Evolutionary conservation across 768 basidiomycete species (phyloP).

Genomic region (Myochromella boudieri): DNA sequence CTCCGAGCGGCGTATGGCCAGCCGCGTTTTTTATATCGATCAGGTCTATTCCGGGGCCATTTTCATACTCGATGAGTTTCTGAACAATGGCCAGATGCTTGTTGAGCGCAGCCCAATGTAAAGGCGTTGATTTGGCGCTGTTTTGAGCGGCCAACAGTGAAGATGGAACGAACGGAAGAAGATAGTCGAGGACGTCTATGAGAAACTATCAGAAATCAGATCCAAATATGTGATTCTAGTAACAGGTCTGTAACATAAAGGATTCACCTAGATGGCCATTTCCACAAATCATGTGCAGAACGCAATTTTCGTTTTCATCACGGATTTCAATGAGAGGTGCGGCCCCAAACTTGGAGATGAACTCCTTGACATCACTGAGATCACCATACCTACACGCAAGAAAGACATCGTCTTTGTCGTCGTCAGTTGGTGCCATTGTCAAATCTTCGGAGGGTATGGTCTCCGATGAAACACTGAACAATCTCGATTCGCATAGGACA

Average conservation of each 20-base stretch:
- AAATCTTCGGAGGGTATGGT: too few species aligned
- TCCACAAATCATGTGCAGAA: slow-evolving; percentile 84
- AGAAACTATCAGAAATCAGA: slow-evolving; percentile 47
- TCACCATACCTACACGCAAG: slow-evolving; percentile 90
- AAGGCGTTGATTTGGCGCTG: slow-evolving; percentile 70
- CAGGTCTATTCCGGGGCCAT: slow-evolving; percentile 60
- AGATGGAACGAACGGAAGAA: slow-evolving; percentile 61
- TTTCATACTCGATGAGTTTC: slow-evolving; percentile 54
- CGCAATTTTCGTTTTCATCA: slow-evolving; percentile 78
- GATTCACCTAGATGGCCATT: slow-evolving; percentile 85
- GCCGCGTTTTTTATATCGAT: slow-evolving; percentile 78
- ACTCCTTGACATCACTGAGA: slow-evolving; percentile 70
- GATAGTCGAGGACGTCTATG: slow-evolving; percentile 72
- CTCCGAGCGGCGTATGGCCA: slow-evolving; percentile 75
- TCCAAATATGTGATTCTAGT: slow-evolving; percentile 9
- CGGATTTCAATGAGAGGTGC: slow-evolving; percentile 45
- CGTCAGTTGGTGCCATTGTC: slow-evolving; percentile 36
- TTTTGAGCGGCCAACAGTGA: slow-evolving; percentile 65
- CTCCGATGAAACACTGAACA: background rate
- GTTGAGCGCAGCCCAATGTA: slow-evolving; percentile 93
- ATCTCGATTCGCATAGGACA: background rate
- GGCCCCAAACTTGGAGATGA: slow-evolving; percentile 57
- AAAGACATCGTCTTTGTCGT: slow-evolving; percentile 71
- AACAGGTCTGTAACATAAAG: slow-evolving; percentile 7
- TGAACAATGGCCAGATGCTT: slow-evolving; percentile 64